Evolutionary conservation across 768 basidiomycete genomes (phyloP).

Genomic region (Agrocybe pediades): DNA sequence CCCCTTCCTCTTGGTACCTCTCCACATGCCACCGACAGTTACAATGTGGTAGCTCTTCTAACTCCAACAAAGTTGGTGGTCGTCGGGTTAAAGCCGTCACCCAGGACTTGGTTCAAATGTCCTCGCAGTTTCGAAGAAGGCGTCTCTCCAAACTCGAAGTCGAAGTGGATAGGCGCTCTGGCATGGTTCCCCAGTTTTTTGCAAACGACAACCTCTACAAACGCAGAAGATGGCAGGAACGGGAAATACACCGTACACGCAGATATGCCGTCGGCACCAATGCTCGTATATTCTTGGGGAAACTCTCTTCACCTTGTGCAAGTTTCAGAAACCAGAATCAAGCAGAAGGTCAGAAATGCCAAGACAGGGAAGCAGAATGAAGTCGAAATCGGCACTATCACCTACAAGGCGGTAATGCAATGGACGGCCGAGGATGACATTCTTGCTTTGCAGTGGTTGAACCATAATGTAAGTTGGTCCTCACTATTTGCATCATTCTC

Average conservation of each 20-base stretch:
- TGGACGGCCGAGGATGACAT: constrained; percentile 68
- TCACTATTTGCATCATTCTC: constrained; percentile 1
- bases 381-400: constrained; percentile 64
- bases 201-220: constrained; percentile 22
- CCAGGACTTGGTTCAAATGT: constrained; percentile 89
- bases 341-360: constrained; percentile 48
- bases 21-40: constrained; percentile 75
- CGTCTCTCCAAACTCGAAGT: constrained; percentile 39
- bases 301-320: constrained; percentile 61
- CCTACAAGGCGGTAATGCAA: constrained; percentile 58
- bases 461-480: constrained; percentile 72
- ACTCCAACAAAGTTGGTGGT: constrained; percentile 91
- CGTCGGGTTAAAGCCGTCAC: constrained; percentile 88
- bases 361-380: constrained; percentile 62
- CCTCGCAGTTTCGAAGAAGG: constrained; percentile 55
- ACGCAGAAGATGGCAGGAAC: constrained; percentile 8
- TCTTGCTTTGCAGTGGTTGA: constrained; percentile 85
- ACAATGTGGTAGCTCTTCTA: constrained; percentile 81
- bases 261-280: constrained; percentile 47
- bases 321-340: constrained; percentile 60
- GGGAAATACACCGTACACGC: constrained; percentile 3
- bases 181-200: constrained; percentile 81
- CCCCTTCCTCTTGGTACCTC: constrained; percentile 80
- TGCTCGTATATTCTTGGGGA: constrained; percentile 88
- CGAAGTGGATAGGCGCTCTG: constrained; percentile 61